These are phyloP conservation scores for Colletotrichum nymphaeae DNA, from an alignment of 2,329 filamentous ascomycete species.

Conservation along the genomic window DNA sequence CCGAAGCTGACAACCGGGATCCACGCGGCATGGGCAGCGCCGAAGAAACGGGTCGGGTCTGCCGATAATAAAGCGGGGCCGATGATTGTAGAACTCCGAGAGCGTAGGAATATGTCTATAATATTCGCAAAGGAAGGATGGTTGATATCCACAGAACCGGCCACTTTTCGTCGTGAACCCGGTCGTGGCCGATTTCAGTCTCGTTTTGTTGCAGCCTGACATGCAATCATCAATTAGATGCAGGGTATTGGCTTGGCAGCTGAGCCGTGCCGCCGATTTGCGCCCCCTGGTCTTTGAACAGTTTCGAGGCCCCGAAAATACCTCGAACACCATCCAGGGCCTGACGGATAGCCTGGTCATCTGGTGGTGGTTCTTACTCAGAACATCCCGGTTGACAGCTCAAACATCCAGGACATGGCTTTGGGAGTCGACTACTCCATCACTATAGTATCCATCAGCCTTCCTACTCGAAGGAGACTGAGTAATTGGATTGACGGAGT, in stretches of 20 bases:
- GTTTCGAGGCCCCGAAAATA: slow-evolving; percentile 9
- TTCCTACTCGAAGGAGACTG: not conserved
- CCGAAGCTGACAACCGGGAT: not conserved
- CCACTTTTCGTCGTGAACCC: not conserved
- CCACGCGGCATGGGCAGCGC: not conserved
- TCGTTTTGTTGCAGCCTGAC: not conserved
- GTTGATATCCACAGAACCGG: not conserved
- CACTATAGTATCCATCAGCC: not conserved
- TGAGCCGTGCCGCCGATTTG: slow-evolving; percentile 2
- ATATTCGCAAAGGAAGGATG: not conserved
- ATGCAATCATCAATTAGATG: not conserved
- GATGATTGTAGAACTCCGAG: not conserved
- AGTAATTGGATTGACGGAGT: not conserved
- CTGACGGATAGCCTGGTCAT: not conserved
- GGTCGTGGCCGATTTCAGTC: not conserved
- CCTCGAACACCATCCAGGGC: not conserved
- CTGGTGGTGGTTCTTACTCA: not conserved
- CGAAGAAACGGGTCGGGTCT: not conserved
- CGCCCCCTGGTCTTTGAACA: not conserved
- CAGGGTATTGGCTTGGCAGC: slow-evolving; percentile 28
- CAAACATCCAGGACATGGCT: not conserved
- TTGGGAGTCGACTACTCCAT: not conserved
- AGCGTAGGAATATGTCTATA: no score
- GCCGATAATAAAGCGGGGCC: not conserved
- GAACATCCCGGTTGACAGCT: slow-evolving; percentile 16